These are phyloP conservation scores for Pelargonium citronellum DNA, from an alignment of 441 rosid species.

Conservation along the genomic window DNA sequence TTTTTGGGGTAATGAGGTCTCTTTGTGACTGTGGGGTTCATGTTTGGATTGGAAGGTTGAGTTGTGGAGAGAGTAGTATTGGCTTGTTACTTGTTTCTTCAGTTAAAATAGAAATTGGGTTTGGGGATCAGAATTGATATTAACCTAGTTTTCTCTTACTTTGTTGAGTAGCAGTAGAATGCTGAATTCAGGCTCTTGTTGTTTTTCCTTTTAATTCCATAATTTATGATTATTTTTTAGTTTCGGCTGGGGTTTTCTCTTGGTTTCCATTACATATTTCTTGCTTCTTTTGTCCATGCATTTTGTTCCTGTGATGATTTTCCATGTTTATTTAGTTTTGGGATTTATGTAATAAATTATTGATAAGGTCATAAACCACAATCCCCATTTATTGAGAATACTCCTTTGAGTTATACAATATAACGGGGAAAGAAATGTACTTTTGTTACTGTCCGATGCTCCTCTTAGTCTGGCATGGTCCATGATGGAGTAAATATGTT, in stretches of 20 bases:
- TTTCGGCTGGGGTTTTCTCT: background rate
- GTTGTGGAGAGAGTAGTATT: background rate
- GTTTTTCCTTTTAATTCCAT: background rate
- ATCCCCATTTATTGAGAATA: background rate
- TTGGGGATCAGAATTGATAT: background rate
- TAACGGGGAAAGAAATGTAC: background rate
- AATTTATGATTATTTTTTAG: background rate
- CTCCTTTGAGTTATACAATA: background rate
- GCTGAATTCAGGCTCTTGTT: background rate
- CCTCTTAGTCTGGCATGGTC: too few species aligned
- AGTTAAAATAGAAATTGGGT: background rate
- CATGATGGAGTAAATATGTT: background rate
- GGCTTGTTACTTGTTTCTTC: too few species aligned
- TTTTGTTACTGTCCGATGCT: background rate
- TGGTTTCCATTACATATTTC: background rate
- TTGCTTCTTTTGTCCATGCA: background rate
- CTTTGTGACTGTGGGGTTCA: background rate
- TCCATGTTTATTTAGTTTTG: background rate
- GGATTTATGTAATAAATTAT: background rate
- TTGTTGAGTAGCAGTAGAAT: too few species aligned
- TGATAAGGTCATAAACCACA: background rate
- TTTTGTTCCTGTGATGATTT: background rate
- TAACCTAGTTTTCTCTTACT: background rate
- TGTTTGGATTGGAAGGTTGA: slow-evolving; percentile 13
- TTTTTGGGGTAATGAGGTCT: slow-evolving; percentile 14